Percentiles rank a stretch among this genome's conserved stretches.
phyloP scores from a whole-genome alignment of 2,329 filamentous ascomycete species.

The Calonectria pseudoreteaudii region DNA sequence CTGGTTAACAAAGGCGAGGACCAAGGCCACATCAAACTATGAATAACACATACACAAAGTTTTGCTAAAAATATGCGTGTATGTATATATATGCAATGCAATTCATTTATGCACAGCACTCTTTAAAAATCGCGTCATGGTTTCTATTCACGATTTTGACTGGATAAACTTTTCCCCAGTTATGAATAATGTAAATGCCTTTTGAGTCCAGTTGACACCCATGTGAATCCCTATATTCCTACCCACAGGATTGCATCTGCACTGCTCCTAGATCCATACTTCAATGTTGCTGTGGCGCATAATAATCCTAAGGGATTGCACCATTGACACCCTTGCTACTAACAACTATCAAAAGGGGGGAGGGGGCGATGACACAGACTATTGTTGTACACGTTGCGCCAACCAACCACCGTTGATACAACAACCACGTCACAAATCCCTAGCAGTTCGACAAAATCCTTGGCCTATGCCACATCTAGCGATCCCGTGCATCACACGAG shows the following conservation, averaged over 20 bases:
- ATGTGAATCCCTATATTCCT: not conserved
- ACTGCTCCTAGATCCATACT: not conserved
- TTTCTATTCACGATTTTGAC: not conserved
- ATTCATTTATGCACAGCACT: not conserved
- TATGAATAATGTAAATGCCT: not conserved
- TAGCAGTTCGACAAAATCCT: not conserved
- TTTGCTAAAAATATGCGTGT: not conserved
- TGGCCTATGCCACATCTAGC: not conserved
- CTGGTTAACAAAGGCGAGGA: not conserved
- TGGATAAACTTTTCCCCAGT: not conserved
- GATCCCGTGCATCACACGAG: too few relatives aligned
- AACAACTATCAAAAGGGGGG: not conserved
- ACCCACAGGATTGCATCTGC: not conserved
- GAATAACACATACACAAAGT: not conserved
- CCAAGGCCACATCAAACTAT: not conserved
- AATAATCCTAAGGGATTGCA: not conserved
- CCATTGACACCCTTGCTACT: not conserved
- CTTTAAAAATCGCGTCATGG: not conserved
- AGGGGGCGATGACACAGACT: not conserved
- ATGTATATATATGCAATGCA: too few relatives aligned
- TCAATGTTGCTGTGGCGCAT: not conserved
- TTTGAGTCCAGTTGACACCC: not conserved
- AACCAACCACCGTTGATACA: not conserved
- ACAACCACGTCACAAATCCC: not conserved
- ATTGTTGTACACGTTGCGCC: not conserved